Evolutionary conservation across 371 early-diverging fungal genomes (phyloP).

Genomic region (Choanephora cucurbitarum): DNA sequence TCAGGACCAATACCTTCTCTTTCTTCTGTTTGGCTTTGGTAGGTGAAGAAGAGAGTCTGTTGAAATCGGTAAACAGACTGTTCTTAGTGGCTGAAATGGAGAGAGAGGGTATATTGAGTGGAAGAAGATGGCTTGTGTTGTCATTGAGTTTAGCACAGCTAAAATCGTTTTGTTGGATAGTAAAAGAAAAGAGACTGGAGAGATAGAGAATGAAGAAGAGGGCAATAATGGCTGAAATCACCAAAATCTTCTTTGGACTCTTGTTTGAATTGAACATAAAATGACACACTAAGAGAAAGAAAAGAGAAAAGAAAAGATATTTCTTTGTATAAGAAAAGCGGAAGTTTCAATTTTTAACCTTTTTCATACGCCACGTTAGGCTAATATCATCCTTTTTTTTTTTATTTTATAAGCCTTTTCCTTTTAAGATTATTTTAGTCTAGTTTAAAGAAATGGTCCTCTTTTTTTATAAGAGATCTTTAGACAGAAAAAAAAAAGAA

Average conservation of each 20-base stretch:
- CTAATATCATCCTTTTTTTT: too few species aligned
- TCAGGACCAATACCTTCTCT: slow-evolving; percentile 53
- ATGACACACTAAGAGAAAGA: background rate
- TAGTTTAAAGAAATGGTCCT: too few species aligned
- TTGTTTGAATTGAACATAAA: background rate
- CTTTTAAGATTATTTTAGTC: too few species aligned
- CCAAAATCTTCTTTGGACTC: slow-evolving; percentile 8
- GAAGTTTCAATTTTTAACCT: too few species aligned
- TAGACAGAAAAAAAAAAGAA: too few species aligned
- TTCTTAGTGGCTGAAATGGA: slow-evolving; percentile 1
- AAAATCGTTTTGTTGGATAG: background rate
- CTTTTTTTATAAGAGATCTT: too few species aligned
- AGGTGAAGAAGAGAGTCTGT: slow-evolving; percentile 12
- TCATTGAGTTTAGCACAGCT: background rate
- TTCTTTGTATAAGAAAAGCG: too few species aligned
- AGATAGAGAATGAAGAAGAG: slow-evolving; percentile 9
- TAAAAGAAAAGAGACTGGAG: background rate
- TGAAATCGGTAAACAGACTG: slow-evolving; percentile 11
- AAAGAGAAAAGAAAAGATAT: background rate
- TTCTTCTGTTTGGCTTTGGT: slow-evolving; percentile 4
- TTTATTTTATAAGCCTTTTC: too few species aligned
- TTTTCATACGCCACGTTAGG: too few species aligned
- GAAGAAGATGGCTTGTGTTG: background rate
- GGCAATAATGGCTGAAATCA: background rate
- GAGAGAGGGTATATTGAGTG: slow-evolving; percentile 9